Evolutionary conservation across 768 basidiomycete genomes (phyloP).

Genomic region (Lactarius akahatsu): DNA sequence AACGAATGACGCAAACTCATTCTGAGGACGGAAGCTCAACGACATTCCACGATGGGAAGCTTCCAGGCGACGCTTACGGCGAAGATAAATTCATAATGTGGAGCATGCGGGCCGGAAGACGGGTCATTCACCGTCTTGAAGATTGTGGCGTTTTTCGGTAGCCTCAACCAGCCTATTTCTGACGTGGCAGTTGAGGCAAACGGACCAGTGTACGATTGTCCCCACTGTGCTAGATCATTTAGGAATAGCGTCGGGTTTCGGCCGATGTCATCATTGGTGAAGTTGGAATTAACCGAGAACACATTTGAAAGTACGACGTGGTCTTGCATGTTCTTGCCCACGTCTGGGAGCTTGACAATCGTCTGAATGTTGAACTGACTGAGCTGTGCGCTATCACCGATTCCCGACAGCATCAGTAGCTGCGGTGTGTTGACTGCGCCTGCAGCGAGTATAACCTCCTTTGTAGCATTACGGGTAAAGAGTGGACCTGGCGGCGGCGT

Average conservation of each 20-base stretch:
- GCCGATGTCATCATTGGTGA: slow-evolving; percentile 16
- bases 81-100: slow-evolving; percentile 26
- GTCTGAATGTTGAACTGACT: slow-evolving; percentile 27
- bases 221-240: slow-evolving; percentile 20
- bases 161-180: slow-evolving; percentile 16
- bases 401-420: slow-evolving; percentile 35
- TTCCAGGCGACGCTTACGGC: slow-evolving; percentile 10
- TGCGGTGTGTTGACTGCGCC: slow-evolving; percentile 28
- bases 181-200: slow-evolving; percentile 9
- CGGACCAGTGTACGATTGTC: slow-evolving; percentile 13
- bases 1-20: slow-evolving; percentile 14
- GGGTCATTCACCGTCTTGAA: slow-evolving; percentile 24
- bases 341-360: slow-evolving; percentile 32
- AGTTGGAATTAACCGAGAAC: slow-evolving; percentile 14
- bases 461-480: slow-evolving; percentile 21
- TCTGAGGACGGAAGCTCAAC: slow-evolving; percentile 7
- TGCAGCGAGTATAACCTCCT: slow-evolving; percentile 25
- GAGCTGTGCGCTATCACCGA: slow-evolving; percentile 33
- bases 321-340: slow-evolving; percentile 36
- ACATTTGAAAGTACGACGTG: slow-evolving; percentile 25
- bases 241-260: slow-evolving; percentile 22
- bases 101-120: slow-evolving; percentile 24
- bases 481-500: slow-evolving; percentile 8
- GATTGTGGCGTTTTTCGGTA: slow-evolving; percentile 20
- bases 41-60: neutral